Conservation (phyloP, 768 basidiomycete species). For the Panellus pusillus region DNA sequence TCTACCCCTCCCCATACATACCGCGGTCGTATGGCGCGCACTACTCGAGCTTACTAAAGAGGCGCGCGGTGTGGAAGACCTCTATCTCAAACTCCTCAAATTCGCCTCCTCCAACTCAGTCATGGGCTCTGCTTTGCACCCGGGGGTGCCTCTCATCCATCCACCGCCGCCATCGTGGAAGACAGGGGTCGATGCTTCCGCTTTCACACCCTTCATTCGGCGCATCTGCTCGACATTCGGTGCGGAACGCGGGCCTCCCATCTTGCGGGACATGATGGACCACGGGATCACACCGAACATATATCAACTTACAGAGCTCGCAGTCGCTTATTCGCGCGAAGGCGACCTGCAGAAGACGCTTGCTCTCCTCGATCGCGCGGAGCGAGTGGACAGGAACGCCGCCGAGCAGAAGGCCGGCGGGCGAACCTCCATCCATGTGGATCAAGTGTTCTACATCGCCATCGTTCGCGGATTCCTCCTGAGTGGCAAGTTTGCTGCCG, state of each 20-base stretch:
- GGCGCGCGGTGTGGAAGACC: slow-evolving; percentile 26
- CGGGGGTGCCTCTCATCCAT: slow-evolving; percentile 23
- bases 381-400: slow-evolving; percentile 15
- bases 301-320: slow-evolving; percentile 52
- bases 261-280: slow-evolving; percentile 54
- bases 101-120: slow-evolving; percentile 18
- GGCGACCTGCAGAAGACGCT: slow-evolving; percentile 39
- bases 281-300: slow-evolving; percentile 45
- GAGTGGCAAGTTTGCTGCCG: slow-evolving; percentile 2
- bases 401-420: background rate
- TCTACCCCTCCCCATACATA: slow-evolving; percentile 37
- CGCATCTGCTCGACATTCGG: slow-evolving; percentile 34
- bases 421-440: background rate
- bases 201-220: slow-evolving; percentile 57
- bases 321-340: slow-evolving; percentile 42
- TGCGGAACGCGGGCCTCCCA: slow-evolving; percentile 32
- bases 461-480: slow-evolving; percentile 13
- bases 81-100: slow-evolving; percentile 48
- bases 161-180: slow-evolving; percentile 32
- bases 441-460: slow-evolving; percentile 19
- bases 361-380: slow-evolving; percentile 43
- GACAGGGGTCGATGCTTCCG: slow-evolving; percentile 26
- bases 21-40: slow-evolving; percentile 42
- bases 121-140: slow-evolving; percentile 5
- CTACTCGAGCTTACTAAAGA: slow-evolving; percentile 28